These are phyloP conservation scores for Cytospora mali DNA, from an alignment of 2,329 filamentous ascomycete genomes.

Conservation along the genomic window DNA sequence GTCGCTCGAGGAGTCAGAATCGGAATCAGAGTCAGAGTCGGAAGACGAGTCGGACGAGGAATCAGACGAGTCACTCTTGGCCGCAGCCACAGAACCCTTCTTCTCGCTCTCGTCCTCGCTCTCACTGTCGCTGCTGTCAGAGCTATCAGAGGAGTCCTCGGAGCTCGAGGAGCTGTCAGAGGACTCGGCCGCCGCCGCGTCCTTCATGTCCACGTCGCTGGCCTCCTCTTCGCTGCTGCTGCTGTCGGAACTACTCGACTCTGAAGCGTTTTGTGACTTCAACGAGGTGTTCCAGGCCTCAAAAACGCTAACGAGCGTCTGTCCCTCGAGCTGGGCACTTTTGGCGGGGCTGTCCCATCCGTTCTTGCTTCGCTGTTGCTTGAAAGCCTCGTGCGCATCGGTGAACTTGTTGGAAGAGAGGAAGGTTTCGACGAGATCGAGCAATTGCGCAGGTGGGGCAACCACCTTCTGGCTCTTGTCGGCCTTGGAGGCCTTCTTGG, in stretches of 20 bases:
- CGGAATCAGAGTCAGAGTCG: conserved; percentile 7
- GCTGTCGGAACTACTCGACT: conserved; percentile 35
- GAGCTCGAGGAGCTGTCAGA: conserved; percentile 31
- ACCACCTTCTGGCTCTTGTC: conserved; percentile 25
- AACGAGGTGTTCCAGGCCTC: conserved; percentile 51
- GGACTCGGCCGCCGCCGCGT: conserved; percentile 38
- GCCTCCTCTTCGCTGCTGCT: conserved; percentile 32
- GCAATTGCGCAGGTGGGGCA: conserved; percentile 60
- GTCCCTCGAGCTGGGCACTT: conserved; percentile 30
- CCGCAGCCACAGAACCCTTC: conserved; percentile 33
- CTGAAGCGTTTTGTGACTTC: conserved; percentile 36
- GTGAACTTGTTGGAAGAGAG: conserved; percentile 67
- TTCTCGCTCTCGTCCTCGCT: conserved; percentile 40
- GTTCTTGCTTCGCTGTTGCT: conserved; percentile 61
- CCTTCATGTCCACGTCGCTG: conserved; percentile 50
- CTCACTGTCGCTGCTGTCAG: conserved; percentile 39
- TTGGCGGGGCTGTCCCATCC: conserved; percentile 45
- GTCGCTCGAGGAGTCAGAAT: conserved; percentile 22
- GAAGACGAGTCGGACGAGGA: conserved; percentile 3
- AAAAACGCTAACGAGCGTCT: conserved; percentile 53
- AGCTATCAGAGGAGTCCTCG: conserved; percentile 36
- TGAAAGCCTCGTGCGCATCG: conserved; percentile 62
- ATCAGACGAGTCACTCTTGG: conserved; percentile 24
- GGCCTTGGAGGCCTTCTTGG: conserved; percentile 20
- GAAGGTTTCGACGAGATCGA: conserved; percentile 69